phyloP scores from a whole-genome alignment of 2,329 filamentous ascomycete species.

The Endoconidiophora laricicola region DNA sequence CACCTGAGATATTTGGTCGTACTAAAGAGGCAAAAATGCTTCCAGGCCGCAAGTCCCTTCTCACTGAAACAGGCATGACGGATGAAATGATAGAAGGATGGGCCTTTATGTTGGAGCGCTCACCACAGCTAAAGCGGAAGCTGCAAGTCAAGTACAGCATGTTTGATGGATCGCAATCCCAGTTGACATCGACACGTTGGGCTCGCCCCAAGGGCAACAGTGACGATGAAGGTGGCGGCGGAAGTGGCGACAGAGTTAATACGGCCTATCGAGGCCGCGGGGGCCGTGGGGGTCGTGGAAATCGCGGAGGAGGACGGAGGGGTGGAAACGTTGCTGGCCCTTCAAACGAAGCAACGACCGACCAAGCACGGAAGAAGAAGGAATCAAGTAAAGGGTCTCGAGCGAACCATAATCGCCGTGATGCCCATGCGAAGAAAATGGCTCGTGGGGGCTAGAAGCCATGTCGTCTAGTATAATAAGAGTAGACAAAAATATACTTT shows the following conservation, averaged over 20 bases:
- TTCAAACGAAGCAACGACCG: constrained; percentile 52
- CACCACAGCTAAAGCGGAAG: constrained; percentile 48
- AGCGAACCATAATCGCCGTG: constrained; percentile 74
- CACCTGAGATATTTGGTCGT: constrained; percentile 50
- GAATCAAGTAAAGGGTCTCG: constrained; percentile 67
- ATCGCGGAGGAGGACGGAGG: constrained; percentile 32
- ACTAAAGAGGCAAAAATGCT: constrained; percentile 40
- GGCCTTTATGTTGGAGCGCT: constrained; percentile 68
- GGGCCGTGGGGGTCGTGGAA: constrained; percentile 29
- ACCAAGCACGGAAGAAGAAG: constrained; percentile 55
- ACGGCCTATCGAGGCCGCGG: constrained; percentile 27
- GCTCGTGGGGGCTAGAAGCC: constrained; percentile 26
- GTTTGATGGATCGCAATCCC: constrained; percentile 49
- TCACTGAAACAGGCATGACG: constrained; percentile 68
- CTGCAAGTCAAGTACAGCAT: constrained; percentile 54
- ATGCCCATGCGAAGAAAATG: constrained; percentile 51
- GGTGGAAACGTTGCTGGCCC: constrained; percentile 47
- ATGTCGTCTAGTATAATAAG: too few species aligned
- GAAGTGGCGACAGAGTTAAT: constrained; percentile 22
- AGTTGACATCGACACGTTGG: constrained; percentile 52
- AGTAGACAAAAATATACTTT: too few species aligned
- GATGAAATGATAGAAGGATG: constrained; percentile 92
- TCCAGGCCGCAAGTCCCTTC: constrained; percentile 33
- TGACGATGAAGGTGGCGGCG: constrained; percentile 20
- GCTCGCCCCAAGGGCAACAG: not conserved